Evolutionary conservation across 176 grass and related monocot genomes (phyloP).

Genomic region (Ensete ventricosum): DNA sequence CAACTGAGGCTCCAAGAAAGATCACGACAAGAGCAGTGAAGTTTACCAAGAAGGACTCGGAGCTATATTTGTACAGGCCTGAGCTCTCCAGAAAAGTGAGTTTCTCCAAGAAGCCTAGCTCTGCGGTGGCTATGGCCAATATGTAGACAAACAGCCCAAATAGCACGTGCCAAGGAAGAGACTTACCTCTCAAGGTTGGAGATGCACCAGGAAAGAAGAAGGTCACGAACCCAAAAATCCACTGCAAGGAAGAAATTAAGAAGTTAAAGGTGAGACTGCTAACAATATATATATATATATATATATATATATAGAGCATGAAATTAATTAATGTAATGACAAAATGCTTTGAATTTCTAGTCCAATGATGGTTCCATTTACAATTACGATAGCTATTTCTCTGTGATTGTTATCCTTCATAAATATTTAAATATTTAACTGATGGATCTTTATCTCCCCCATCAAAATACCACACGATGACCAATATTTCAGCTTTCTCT

Average conservation of each 20-base stretch:
- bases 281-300: not conserved
- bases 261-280: not conserved
- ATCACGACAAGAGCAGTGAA: slow-evolving; percentile 62
- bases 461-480: no score
- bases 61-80: slow-evolving; percentile 62
- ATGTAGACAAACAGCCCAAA: slow-evolving; percentile 91
- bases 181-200: slow-evolving; percentile 34
- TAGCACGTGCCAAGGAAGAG: slow-evolving; percentile 82
- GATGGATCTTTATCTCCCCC: no score
- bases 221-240: slow-evolving; percentile 66
- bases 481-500: no score
- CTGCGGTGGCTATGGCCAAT: slow-evolving; percentile 54
- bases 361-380: no score
- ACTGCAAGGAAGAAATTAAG: slow-evolving; percentile 33
- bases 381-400: no score
- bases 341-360: no score
- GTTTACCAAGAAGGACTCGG: slow-evolving; percentile 78
- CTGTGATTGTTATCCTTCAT: slow-evolving; percentile 9
- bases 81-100: slow-evolving; percentile 70
- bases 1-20: slow-evolving; percentile 52
- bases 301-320: no score
- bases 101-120: slow-evolving; percentile 85
- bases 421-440: no score
- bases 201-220: slow-evolving; percentile 61
- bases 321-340: no score